Evolutionary conservation across 2,329 filamentous ascomycete species (phyloP).

Genomic region (Ceratocystis huliohia): DNA sequence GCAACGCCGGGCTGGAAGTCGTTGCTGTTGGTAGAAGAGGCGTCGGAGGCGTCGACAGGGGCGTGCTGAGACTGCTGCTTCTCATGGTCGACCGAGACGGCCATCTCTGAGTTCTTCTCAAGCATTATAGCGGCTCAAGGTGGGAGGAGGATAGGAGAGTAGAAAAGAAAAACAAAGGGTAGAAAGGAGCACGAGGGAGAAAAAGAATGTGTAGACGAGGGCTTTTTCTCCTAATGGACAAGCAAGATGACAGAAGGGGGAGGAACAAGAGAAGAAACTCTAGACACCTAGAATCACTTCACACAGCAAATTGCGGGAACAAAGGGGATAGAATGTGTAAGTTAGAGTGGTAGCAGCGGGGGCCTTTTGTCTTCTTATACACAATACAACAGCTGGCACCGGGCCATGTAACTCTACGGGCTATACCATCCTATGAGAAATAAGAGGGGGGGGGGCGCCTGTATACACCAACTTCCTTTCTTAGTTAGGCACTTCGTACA

Average conservation of each 20-base stretch:
- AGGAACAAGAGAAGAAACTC: not conserved
- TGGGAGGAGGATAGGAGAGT: not conserved
- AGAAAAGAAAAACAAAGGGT: not conserved
- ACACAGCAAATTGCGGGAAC: not conserved
- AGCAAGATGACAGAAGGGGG: not conserved
- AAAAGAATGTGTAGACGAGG: not conserved
- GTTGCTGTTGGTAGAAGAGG: conserved; percentile 25
- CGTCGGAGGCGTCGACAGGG: conserved; percentile 21
- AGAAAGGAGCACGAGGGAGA: not conserved
- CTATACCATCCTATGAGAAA: not conserved
- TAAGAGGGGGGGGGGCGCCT: not conserved
- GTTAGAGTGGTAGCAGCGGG: not conserved
- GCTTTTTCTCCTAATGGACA: not conserved
- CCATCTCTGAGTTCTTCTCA: not conserved
- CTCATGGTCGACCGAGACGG: conserved; percentile 16
- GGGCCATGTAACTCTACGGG: conserved; percentile 5
- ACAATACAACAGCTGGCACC: not conserved
- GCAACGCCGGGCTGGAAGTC: conserved; percentile 30
- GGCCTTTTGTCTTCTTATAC: conserved; percentile 13
- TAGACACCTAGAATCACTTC: not conserved
- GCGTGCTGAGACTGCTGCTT: conserved; percentile 10
- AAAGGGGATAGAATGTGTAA: not conserved
- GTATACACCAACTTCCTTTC: not conserved
- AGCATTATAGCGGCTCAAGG: not conserved
- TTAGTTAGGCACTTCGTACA: not conserved